Percentiles rank a stretch among this genome's conserved stretches.
Evolutionary conservation across 169 alveolate genomes (phyloP).

Genomic region (Plasmodium chabaudi): DNA sequence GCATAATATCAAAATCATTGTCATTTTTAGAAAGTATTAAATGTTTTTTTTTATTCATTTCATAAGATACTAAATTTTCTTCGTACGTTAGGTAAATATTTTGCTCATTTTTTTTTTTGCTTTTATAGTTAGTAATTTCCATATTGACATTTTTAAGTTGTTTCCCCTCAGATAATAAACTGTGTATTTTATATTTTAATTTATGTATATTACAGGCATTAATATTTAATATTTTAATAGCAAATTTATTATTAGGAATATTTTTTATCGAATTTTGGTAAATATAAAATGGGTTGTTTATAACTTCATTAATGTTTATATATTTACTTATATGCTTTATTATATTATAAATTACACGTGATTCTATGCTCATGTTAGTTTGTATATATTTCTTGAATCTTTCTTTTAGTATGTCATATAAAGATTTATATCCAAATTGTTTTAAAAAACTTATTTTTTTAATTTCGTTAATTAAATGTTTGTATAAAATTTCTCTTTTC

Average conservation of each 20-base stretch:
- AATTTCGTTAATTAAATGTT: constrained; percentile 24
- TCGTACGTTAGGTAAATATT: no score
- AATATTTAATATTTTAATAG: constrained; percentile 78
- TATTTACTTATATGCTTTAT: constrained; percentile 40
- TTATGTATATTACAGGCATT: constrained; percentile 63
- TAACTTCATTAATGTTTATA: constrained; percentile 33
- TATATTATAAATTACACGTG: constrained; percentile 28
- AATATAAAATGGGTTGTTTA: constrained; percentile 57
- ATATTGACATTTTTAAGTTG: constrained; percentile 74
- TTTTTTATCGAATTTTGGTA: constrained; percentile 34
- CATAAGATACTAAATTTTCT: no score
- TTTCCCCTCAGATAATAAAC: constrained; percentile 79
- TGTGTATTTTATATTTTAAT: constrained; percentile 79
- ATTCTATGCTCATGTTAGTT: constrained; percentile 25
- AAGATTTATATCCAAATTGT: constrained; percentile 41
- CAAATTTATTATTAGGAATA: constrained; percentile 67
- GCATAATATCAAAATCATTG: no score
- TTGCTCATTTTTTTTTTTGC: no score
- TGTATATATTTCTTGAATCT: neutral
- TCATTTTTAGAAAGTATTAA: constrained; percentile 5
- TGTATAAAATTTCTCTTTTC: neutral
- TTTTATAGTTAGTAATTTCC: constrained; percentile 66
- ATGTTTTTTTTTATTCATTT: neutral
- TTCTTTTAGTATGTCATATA: constrained; percentile 53
- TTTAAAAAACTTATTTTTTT: constrained; percentile 16